Evolutionary conservation across 495 filamentous ascomycete genomes (phyloP).

Genomic region (Saxophila tyrrhenica): DNA sequence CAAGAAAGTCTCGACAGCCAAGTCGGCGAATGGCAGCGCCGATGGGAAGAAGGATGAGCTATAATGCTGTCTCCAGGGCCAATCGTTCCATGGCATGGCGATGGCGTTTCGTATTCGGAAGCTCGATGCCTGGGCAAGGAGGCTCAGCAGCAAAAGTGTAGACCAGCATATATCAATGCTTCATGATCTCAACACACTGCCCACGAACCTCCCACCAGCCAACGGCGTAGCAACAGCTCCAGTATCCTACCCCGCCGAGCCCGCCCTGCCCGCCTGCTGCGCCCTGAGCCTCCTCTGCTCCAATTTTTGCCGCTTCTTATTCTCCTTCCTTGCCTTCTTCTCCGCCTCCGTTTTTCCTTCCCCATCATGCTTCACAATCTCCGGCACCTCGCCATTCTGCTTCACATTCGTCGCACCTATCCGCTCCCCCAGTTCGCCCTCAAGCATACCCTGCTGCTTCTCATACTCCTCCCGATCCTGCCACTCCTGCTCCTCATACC

Average conservation of each 20-base stretch:
- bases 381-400: slow-evolving; percentile 9
- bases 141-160: too few species aligned
- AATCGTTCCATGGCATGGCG: slow-evolving; percentile 30
- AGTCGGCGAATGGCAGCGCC: slow-evolving; percentile 14
- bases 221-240: background rate
- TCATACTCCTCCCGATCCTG: slow-evolving; percentile 43
- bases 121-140: too few species aligned
- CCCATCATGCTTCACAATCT: slow-evolving; percentile 21
- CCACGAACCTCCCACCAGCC: background rate
- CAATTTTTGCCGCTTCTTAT: slow-evolving; percentile 12
- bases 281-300: slow-evolving; percentile 31
- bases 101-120: background rate
- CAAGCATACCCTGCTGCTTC: slow-evolving; percentile 31
- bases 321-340: slow-evolving; percentile 28
- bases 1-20: slow-evolving; percentile 36
- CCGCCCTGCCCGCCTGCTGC: background rate
- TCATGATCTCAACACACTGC: background rate
- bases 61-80: background rate
- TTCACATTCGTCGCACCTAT: slow-evolving; percentile 16
- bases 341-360: slow-evolving; percentile 31
- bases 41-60: slow-evolving; percentile 34
- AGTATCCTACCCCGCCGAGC: slow-evolving; percentile 16
- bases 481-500: too few species aligned
- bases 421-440: slow-evolving; percentile 30
- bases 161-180: too few species aligned